A percentile compares a stretch with the other conserved stretches of the same genome.
Conservation (phyloP, 2,329 filamentous ascomycete genomes). For the Xylaria sp. region DNA sequence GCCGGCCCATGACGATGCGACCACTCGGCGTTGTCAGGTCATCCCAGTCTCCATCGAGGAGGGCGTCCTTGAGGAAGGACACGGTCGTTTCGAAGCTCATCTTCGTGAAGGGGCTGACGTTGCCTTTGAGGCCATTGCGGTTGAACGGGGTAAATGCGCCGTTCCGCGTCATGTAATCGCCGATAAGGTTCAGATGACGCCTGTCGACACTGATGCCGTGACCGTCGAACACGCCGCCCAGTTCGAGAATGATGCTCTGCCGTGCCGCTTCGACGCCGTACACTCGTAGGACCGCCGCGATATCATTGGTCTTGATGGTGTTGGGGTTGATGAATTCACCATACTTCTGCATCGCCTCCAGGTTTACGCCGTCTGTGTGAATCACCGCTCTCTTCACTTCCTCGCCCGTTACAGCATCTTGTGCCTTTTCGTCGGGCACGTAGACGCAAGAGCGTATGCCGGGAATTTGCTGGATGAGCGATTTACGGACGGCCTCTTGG, state of each 20-base stretch:
- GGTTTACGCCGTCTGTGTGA: constrained; percentile 83
- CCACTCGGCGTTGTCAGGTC: constrained; percentile 84
- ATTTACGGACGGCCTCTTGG: constrained; percentile 76
- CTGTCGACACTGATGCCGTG: constrained; percentile 94
- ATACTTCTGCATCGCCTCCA: constrained; percentile 88
- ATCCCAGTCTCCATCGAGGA: constrained; percentile 89
- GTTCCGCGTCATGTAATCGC: constrained; percentile 95
- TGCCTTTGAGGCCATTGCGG: constrained; percentile 83
- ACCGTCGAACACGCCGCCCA: constrained; percentile 82
- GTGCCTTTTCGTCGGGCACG: constrained; percentile 63
- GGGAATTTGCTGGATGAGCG: constrained; percentile 85
- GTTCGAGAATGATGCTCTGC: constrained; percentile 82
- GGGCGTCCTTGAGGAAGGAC: constrained; percentile 89
- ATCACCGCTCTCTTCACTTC: constrained; percentile 62
- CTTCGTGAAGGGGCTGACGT: constrained; percentile 92
- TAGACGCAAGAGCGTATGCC: constrained; percentile 76
- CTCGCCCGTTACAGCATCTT: constrained; percentile 54
- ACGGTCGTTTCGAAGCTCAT: constrained; percentile 99
- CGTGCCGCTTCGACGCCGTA: constrained; percentile 96
- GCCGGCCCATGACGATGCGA: constrained; percentile 83
- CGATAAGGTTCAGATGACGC: constrained; percentile 92
- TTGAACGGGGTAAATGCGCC: constrained; percentile 92
- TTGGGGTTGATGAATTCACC: constrained; percentile 85
- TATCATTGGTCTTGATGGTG: constrained; percentile 88
- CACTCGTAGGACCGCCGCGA: constrained; percentile 78